Conservation (phyloP, 192 early-diverging fungal genomes). For the Kickxella alabastrina region DNA sequence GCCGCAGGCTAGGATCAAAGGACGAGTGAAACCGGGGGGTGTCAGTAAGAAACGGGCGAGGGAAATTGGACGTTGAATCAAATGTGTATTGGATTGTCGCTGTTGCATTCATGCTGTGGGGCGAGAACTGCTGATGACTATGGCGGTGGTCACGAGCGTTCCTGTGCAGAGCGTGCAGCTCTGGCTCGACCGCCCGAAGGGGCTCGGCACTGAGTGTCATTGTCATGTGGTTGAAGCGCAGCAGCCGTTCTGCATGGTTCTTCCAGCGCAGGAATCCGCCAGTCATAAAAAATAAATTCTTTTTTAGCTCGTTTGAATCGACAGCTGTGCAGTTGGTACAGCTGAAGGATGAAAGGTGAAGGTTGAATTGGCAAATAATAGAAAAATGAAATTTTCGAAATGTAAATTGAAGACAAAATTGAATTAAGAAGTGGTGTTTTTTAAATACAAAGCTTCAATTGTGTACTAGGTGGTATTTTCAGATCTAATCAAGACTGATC, state of each 20-base stretch:
- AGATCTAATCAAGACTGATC: neutral
- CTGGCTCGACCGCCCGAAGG: slow-evolving; percentile 17
- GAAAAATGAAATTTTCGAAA: neutral
- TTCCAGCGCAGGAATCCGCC: slow-evolving; percentile 49
- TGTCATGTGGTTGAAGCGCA: slow-evolving; percentile 53
- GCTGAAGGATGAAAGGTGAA: no score
- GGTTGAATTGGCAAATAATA: neutral
- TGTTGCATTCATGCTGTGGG: slow-evolving; percentile 17
- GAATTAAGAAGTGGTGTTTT: neutral
- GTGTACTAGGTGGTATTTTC: no score
- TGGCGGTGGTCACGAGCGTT: neutral
- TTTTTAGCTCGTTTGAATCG: neutral
- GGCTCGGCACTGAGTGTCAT: slow-evolving; percentile 47
- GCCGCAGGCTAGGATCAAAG: slow-evolving; percentile 48
- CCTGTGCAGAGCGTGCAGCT: neutral
- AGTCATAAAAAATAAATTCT: slow-evolving; percentile 22
- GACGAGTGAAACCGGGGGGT: slow-evolving; percentile 49
- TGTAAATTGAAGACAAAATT: neutral
- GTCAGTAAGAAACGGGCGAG: slow-evolving; percentile 40
- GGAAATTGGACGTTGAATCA: slow-evolving; percentile 47
- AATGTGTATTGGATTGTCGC: slow-evolving; percentile 50
- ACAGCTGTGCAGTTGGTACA: no score
- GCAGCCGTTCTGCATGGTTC: slow-evolving; percentile 47
- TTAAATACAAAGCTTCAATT: neutral
- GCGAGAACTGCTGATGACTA: slow-evolving; percentile 11